Evolutionary conservation across 2,329 filamentous ascomycete genomes (phyloP).

Genomic region (Aspergillus carbonarius): DNA sequence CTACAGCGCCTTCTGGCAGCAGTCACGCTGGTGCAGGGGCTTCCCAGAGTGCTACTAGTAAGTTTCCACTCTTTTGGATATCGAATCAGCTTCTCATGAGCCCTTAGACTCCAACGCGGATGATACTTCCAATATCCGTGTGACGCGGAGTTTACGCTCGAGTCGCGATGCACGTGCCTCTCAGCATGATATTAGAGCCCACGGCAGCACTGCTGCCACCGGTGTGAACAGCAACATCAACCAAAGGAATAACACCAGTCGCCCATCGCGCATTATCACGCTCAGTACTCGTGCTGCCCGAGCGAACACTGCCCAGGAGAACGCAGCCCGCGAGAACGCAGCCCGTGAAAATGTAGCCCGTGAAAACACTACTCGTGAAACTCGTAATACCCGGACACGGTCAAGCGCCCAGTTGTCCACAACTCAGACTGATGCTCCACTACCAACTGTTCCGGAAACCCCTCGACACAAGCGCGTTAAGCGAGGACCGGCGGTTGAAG

Average conservation of each 20-base stretch:
- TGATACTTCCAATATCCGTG: constrained; percentile 19
- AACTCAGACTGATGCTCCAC: constrained; percentile 16
- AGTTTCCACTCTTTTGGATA: constrained; percentile 5
- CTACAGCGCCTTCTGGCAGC: constrained; percentile 15
- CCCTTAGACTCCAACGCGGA: constrained; percentile 18
- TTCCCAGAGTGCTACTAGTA: constrained; percentile 26
- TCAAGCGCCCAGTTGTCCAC: constrained; percentile 12
- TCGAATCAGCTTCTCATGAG: constrained; percentile 10
- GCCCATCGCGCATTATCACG: constrained; percentile 24
- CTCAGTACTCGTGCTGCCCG: constrained; percentile 20
- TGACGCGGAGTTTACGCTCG: constrained; percentile 25
- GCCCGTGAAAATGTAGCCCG: not conserved
- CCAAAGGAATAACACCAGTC: constrained; percentile 13
- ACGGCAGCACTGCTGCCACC: constrained; percentile 6
- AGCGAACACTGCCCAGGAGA: constrained; percentile 12
- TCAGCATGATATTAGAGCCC: constrained; percentile 17
- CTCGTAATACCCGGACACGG: constrained; percentile 24
- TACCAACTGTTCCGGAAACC: constrained; percentile 25
- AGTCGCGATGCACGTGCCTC: constrained; percentile 23
- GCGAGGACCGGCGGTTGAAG: constrained; percentile 28
- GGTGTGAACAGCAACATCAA: constrained; percentile 7
- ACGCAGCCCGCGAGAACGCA: constrained; percentile 10
- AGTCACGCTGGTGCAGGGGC: constrained; percentile 18
- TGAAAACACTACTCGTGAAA: constrained; percentile 21
- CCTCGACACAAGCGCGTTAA: constrained; percentile 35